Evolutionary conservation across 257 asterid species (phyloP).

Genomic region (Solanum neorickii): DNA sequence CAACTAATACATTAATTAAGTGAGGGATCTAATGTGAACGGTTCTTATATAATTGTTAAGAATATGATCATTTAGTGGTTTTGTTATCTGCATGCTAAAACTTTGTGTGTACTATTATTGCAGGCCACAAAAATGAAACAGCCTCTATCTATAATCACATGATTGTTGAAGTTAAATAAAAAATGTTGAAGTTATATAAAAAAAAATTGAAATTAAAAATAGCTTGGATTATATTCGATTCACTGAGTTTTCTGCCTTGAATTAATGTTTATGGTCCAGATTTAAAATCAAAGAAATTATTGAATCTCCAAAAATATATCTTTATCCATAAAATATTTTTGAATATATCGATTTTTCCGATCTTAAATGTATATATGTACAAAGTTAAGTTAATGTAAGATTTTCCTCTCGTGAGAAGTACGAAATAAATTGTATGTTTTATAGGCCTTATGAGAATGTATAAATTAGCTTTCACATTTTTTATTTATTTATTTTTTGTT

Average conservation of each 20-base stretch:
- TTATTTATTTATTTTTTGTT: background rate
- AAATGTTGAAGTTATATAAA: background rate
- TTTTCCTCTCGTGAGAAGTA: background rate
- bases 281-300: background rate
- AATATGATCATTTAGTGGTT: background rate
- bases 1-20: background rate
- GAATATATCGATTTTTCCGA: background rate
- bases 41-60: background rate
- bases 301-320: background rate
- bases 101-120: background rate
- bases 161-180: background rate
- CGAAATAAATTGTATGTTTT: background rate
- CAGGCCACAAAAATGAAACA: background rate
- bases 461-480: background rate
- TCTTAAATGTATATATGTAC: background rate
- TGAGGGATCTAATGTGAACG: background rate
- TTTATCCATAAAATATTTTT: background rate
- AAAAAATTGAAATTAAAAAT: background rate
- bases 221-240: background rate
- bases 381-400: background rate
- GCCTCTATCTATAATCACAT: background rate
- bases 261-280: background rate
- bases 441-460: background rate
- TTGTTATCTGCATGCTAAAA: background rate
- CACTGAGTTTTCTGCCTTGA: background rate